Evolutionary conservation across 1,139 yeast genomes (phyloP), one percentile per base, ranked within the genome.

Genomic region (Lodderomyces metapsilosis): DNA sequence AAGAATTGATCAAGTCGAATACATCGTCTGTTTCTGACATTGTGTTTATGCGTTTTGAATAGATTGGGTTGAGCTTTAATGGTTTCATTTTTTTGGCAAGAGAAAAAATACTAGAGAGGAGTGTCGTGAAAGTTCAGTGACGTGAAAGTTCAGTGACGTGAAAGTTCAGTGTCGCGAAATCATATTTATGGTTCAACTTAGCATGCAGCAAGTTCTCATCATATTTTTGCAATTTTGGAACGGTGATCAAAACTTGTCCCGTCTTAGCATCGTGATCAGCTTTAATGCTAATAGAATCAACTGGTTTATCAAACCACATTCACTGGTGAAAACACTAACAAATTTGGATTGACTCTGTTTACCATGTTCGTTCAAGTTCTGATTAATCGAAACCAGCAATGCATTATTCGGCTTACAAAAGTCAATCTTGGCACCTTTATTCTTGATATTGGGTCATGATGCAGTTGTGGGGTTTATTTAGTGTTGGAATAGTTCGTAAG

Each of bases 1-100:
- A 73, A 1, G 96, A 86, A 57, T 91, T 94, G 54, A 92, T 76
- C 60, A 92, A 86, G 52, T 91, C 95, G 51, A 91, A 68, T 9
- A 92, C 96, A 56, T 91, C 96, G 54, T 88, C 95, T 11, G 43
- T 38, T 27, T 37, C 41, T 21, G 50, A 38, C 50, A 46, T 46
- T 13, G 28, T 34, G 13, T 11, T 25, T 20, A 11, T 25, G 34
- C 13, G 23, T 21, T 21, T 21, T 21, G 23, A n/a, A 21, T 21
- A 6, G 23, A 21, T 21, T 21, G 23, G 23, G 5, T 9, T 5
- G 23, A 21, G 23, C 5, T n/a, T n/a, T n/a, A n/a, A n/a, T n/a
- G n/a, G n/a, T n/a, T 24, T 11, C n/a, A 24, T 10, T 24, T 11
- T 28, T 28, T 28, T 28, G 17, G 17, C 5, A 28, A 6, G 32